Evolutionary conservation across 2,329 filamentous ascomycete genomes (phyloP), one percentile per base, ranked within the genome.

Genomic region (Fulvia fulva): DNA sequence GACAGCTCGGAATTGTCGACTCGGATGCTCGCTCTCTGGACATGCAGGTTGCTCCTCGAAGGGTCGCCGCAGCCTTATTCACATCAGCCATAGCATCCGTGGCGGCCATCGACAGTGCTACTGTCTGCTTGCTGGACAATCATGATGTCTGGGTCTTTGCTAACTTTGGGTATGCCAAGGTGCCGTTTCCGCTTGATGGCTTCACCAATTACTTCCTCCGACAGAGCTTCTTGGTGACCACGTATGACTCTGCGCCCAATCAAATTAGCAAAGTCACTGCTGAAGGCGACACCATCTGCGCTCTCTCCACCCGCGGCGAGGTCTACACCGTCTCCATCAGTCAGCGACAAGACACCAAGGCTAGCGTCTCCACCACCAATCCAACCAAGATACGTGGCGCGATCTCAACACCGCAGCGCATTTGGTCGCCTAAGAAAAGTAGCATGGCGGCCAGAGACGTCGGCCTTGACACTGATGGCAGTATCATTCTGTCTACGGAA

Each of bases 71-170:
- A 0, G 94, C 91, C 0, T 80, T 96, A 0, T 89, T 94, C 68
- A 83, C 80, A 55, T 84, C 85, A 2, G 70, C 81, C 0, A 96
- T 99, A 53, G 78, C 83, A 25, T 89, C 88, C 71, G 90, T 94
- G 0, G 89, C 90, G 0, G 93, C 92, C 3, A 96, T 95, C 58
- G 93, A 97, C 70, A 87, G 87, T 64, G 94, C 94, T 6, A 97
- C 94, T 0, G 87, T 88, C 1, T 88, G 91, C 62, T 77, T 99
- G 26, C 82, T 99, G 2, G 88, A 91, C 51, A 96, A 91, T 66
- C 87, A 89, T 65, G 91, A 91, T 21, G 91, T 97, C 9, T 95
- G 89, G 81, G 87, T 99, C 0, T 96, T 99, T 67, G 93, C 91
- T 0, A 95, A 95, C 65, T 97, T 96, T 68, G 93, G 93, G 4